Conservation (phyloP, 1,139 yeast genomes). For the Blastobotrys aristatus region DNA sequence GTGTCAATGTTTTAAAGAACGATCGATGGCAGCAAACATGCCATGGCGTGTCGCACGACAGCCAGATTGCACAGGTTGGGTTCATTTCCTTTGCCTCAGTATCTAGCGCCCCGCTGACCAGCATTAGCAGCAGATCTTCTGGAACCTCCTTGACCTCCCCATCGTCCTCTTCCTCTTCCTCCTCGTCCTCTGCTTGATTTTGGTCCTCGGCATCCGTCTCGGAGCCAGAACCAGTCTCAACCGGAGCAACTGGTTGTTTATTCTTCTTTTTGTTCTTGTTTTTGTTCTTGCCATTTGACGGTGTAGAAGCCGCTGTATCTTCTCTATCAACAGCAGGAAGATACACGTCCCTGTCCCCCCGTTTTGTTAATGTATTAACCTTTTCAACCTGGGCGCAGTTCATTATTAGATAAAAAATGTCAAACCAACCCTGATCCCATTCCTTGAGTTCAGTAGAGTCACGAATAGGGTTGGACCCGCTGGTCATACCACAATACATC, state of each 20-base stretch:
- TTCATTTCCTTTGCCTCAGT: slow-evolving; percentile 9
- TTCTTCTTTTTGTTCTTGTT: background rate
- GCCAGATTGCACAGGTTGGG: slow-evolving; percentile 14
- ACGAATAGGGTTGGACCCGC: background rate
- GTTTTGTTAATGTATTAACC: background rate
- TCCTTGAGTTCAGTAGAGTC: slow-evolving; percentile 10
- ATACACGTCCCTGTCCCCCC: background rate
- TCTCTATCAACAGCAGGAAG: background rate
- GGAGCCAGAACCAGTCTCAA: background rate
- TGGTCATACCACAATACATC: slow-evolving; percentile 12
- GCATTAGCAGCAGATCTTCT: slow-evolving; percentile 4
- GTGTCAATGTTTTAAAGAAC: slow-evolving; percentile 9
- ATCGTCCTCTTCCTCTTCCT: background rate
- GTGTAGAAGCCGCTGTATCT: background rate
- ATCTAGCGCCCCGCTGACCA: slow-evolving; percentile 4
- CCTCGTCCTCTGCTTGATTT: background rate
- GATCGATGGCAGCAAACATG: slow-evolving; percentile 16
- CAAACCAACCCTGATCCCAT: slow-evolving; percentile 10
- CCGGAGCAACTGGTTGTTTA: background rate
- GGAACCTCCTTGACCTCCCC: background rate
- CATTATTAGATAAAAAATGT: slow-evolving; percentile 14
- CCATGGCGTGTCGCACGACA: slow-evolving; percentile 5
- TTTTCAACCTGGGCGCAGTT: slow-evolving; percentile 11
- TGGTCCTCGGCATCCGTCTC: background rate
- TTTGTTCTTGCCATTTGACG: background rate